Base-by-base conservation (phyloP, 768 basidiomycete genomes). In the Serendipita sp. region DNA sequence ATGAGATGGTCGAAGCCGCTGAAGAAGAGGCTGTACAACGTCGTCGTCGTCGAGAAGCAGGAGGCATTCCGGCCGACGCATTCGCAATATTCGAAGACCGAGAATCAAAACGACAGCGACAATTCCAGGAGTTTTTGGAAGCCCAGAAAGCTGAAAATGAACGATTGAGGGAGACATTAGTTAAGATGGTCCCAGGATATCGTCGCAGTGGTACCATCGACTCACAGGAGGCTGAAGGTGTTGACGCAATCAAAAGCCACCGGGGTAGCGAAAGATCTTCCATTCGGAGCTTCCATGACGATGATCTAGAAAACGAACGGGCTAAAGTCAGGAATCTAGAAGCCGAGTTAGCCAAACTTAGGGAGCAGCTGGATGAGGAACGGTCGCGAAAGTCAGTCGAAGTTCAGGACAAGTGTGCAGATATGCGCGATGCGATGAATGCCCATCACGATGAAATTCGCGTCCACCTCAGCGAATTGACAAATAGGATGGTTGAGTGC, bases 401-500 rank as follows among this genome's bases (percentile, higher is more conserved):
- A 77, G 79, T 18, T 76, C 81, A 36, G 85, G 88, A 69, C 77
- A 76, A 34, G 83, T 86, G 66, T 34, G 55, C 55, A 10, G 55
- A 60, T 23, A 37, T 60, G 36, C 74, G 80, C 23, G 74, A 75
- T 44, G 86, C 85, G 55, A 75, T 76, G 37, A 69, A 75, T 44
- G 86, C 87, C 64, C 80, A 83, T 3, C 81, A 85, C 66, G 83
- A 85, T 13, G 77, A 74, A 5, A 71, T 87, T 46, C 77, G 81
- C 37, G 75, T 72, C 44, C 87, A 89, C 67, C 72, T 92, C 13
- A 74, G 71, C 3, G 88, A 91, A 65, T 81, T 92, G 67, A 85
- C 88, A 0, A 84, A 85, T 66, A 71, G 88, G 63, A 76, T 91
- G 13, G 82, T 86, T 64, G 83, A 85, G 64, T 85, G 88, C 64